Evolutionary conservation across 2,329 filamentous ascomycete species (phyloP).

Genomic region (Lasiodiplodia citricola): DNA sequence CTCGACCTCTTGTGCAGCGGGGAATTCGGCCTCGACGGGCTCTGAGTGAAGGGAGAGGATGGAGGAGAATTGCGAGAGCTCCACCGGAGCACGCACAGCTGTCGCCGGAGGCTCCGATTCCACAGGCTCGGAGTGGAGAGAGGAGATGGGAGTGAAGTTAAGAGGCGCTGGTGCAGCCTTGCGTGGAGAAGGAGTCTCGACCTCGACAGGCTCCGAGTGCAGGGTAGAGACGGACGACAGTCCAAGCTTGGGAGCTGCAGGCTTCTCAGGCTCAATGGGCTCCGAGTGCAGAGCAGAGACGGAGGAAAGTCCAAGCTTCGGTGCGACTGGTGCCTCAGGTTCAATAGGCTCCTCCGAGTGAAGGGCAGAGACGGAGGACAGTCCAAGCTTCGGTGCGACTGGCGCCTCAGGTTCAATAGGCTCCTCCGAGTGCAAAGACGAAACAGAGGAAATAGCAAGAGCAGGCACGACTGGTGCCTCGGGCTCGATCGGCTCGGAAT

Average conservation of each 20-base stretch:
- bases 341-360: slow-evolving; percentile 29
- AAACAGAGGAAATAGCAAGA: slow-evolving; percentile 28
- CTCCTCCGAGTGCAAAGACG: slow-evolving; percentile 52
- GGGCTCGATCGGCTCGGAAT: slow-evolving; percentile 47
- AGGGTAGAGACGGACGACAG: slow-evolving; percentile 31
- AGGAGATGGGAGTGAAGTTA: slow-evolving; percentile 54
- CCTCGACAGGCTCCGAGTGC: slow-evolving; percentile 33
- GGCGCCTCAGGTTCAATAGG: slow-evolving; percentile 33
- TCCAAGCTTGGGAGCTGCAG: slow-evolving; percentile 23
- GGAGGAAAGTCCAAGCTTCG: slow-evolving; percentile 17
- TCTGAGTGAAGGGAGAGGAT: slow-evolving; percentile 22
- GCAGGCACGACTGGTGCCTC: slow-evolving; percentile 21
- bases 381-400: slow-evolving; percentile 7
- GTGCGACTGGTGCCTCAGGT: slow-evolving; percentile 11
- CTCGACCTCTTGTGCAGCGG: slow-evolving; percentile 9
- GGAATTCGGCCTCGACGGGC: slow-evolving; percentile 18
- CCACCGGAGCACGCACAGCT: background rate
- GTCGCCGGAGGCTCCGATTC: slow-evolving; percentile 23
- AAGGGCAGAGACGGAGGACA: slow-evolving; percentile 24
- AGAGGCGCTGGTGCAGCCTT: slow-evolving; percentile 29
- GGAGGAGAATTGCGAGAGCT: slow-evolving; percentile 11
- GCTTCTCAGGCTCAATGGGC: slow-evolving; percentile 28
- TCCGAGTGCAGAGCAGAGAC: slow-evolving; percentile 28
- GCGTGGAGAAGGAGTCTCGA: slow-evolving; percentile 7
- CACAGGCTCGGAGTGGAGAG: slow-evolving; percentile 50